These are phyloP conservation scores for Ananas comosus DNA, from an alignment of 176 grass and related monocot species.

Conservation along the genomic window DNA sequence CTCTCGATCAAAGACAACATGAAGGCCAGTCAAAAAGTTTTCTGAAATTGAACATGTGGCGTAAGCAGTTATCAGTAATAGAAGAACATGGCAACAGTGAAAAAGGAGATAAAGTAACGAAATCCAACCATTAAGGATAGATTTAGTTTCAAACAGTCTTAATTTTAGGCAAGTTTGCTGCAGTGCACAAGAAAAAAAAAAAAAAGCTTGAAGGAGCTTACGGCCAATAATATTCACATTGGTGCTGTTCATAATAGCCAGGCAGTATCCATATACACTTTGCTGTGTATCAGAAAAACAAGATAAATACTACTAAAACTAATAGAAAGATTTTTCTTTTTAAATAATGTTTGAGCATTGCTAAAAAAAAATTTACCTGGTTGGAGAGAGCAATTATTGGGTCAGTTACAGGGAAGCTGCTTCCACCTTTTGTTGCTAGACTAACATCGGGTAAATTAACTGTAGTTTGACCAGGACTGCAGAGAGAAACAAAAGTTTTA, in stretches of 20 bases:
- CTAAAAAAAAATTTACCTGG: slow-evolving; percentile 14
- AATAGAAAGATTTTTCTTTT: background rate
- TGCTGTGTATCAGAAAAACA: slow-evolving; percentile 20
- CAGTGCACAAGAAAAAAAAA: background rate
- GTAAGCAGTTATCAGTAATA: background rate
- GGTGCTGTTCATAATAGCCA: slow-evolving; percentile 60
- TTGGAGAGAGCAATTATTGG: slow-evolving; percentile 34
- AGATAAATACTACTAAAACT: slow-evolving; percentile 11
- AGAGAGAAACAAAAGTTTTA: slow-evolving; percentile 19
- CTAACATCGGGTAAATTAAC: slow-evolving; percentile 34
- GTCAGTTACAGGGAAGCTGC: slow-evolving; percentile 48
- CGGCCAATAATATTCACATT: slow-evolving; percentile 77
- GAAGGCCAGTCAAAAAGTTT: slow-evolving; percentile 77
- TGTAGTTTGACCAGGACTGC: slow-evolving; percentile 33
- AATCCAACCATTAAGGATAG: no score
- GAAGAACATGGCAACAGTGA: no score
- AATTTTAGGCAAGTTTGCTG: no score
- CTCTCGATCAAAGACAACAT: slow-evolving; percentile 75
- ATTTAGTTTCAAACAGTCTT: no score
- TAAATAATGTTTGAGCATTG: slow-evolving; percentile 7
- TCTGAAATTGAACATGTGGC: slow-evolving; percentile 38
- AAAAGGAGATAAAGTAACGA: no score
- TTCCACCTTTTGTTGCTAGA: slow-evolving; percentile 59
- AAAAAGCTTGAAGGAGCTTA: slow-evolving; percentile 26
- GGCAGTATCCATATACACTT: slow-evolving; percentile 43